phyloP scores from a whole-genome alignment of 2,329 filamentous ascomycete species.

The Aspergillus oerlinghausenensis region DNA sequence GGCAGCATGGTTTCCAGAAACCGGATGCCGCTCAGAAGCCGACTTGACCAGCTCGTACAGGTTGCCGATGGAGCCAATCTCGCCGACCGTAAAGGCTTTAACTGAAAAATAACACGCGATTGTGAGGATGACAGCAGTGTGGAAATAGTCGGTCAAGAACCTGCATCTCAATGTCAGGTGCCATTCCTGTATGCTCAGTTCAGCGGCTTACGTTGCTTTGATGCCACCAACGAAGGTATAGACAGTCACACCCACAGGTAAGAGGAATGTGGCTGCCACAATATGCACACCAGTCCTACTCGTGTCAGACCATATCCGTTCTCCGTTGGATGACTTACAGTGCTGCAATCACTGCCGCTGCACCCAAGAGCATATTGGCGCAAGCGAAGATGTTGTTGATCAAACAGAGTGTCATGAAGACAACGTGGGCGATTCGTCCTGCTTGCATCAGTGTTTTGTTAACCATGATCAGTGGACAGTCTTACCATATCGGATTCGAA shows the following conservation, averaged over 20 bases:
- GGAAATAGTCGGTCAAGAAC: conserved; percentile 50
- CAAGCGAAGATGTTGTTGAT: conserved; percentile 53
- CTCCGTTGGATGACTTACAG: conserved; percentile 16
- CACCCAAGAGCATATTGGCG: conserved; percentile 51
- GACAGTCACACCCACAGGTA: conserved; percentile 37
- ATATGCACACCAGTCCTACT: conserved; percentile 47
- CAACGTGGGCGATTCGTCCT: conserved; percentile 43
- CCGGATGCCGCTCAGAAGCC: conserved; percentile 42
- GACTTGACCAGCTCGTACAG: conserved; percentile 50
- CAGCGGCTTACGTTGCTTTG: conserved; percentile 31
- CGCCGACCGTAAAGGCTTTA: conserved; percentile 42
- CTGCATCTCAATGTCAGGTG: conserved; percentile 15
- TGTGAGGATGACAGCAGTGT: conserved; percentile 52
- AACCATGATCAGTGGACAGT: not conserved
- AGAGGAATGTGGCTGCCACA: conserved; percentile 47
- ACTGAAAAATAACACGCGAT: conserved; percentile 49
- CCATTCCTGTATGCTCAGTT: not conserved
- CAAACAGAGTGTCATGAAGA: conserved; percentile 50
- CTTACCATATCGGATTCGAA: conserved; percentile 48
- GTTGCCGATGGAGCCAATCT: conserved; percentile 46
- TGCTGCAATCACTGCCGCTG: conserved; percentile 40
- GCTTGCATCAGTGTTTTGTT: not conserved
- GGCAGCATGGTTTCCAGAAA: conserved; percentile 50
- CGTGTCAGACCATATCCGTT: not conserved
- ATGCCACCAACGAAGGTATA: conserved; percentile 41